phyloP scores from a whole-genome alignment of 495 filamentous ascomycete genomes.

The Penicillium ochrochloron region DNA sequence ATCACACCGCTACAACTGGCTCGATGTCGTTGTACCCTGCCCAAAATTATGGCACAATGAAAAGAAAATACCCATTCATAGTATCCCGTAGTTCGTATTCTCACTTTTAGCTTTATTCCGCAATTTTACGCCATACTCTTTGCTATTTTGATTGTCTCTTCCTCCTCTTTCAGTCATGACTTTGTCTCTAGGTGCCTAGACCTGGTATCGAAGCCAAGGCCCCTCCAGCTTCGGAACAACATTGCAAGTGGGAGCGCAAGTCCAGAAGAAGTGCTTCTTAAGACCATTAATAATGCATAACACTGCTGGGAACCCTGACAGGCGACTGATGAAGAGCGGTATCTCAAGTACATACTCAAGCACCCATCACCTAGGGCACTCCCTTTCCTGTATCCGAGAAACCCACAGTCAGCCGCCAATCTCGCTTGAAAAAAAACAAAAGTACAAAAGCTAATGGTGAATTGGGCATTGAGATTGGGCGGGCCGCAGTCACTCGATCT shows the following conservation, averaged over 20 bases:
- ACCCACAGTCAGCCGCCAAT: not conserved
- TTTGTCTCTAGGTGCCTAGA: not conserved
- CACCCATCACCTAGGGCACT: not conserved
- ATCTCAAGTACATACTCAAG: not conserved
- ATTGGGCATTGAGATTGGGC: conserved; percentile 3
- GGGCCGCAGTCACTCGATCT: not conserved
- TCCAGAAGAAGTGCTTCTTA: too few relatives aligned
- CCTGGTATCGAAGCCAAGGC: not conserved
- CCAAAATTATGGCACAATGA: not conserved
- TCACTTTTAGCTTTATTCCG: too few relatives aligned
- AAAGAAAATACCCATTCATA: not conserved
- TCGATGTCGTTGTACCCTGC: not conserved
- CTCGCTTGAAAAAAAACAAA: not conserved
- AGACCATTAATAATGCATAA: too few relatives aligned
- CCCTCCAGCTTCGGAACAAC: not conserved
- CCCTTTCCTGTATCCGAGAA: not conserved
- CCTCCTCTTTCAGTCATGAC: not conserved
- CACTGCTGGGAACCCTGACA: too few relatives aligned
- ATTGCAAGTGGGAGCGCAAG: too few relatives aligned
- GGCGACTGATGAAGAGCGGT: not conserved
- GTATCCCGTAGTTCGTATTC: not conserved
- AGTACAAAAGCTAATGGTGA: not conserved
- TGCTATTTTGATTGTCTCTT: too few relatives aligned
- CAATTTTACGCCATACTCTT: not conserved
- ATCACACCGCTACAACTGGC: not conserved